These are phyloP conservation scores for Cercospora sp. DNA, from an alignment of 2,329 filamentous ascomycete species.

Conservation along the genomic window DNA sequence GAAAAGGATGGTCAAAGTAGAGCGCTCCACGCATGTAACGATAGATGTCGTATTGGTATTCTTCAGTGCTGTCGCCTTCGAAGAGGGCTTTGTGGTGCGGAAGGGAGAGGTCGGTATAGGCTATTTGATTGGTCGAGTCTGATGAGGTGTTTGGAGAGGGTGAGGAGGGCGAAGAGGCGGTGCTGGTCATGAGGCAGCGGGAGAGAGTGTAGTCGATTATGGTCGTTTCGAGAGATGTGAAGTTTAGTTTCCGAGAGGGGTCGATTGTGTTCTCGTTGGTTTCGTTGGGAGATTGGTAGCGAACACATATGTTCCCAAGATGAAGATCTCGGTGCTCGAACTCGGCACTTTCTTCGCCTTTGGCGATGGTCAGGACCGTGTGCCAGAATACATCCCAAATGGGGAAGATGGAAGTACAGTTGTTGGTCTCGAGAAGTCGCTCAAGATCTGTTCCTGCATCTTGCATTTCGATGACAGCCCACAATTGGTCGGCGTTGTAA, in stretches of 20 bases:
- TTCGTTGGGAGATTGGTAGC: slow-evolving; percentile 10
- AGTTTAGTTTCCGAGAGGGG: slow-evolving; percentile 46
- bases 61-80: slow-evolving; percentile 48
- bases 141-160: background rate
- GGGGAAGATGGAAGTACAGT: slow-evolving; percentile 44
- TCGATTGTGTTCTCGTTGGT: slow-evolving; percentile 26
- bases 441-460: slow-evolving; percentile 63
- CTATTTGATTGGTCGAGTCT: background rate
- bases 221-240: slow-evolving; percentile 61
- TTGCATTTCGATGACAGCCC: slow-evolving; percentile 67
- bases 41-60: slow-evolving; percentile 60
- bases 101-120: slow-evolving; percentile 50
- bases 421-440: slow-evolving; percentile 37
- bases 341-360: slow-evolving; percentile 59
- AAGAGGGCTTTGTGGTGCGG: slow-evolving; percentile 48
- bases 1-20: slow-evolving; percentile 44
- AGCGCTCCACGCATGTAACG: slow-evolving; percentile 52
- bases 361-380: slow-evolving; percentile 61
- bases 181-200: slow-evolving; percentile 52
- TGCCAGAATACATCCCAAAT: slow-evolving; percentile 69
- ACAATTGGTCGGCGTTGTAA: slow-evolving; percentile 59
- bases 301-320: slow-evolving; percentile 65
- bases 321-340: slow-evolving; percentile 70
- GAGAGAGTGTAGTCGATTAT: slow-evolving; percentile 70
- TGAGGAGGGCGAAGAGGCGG: background rate